Evolutionary conservation across 2,329 filamentous ascomycete species (phyloP), one percentile per base, ranked within the genome.

Genomic region (Penicillium sp.): DNA sequence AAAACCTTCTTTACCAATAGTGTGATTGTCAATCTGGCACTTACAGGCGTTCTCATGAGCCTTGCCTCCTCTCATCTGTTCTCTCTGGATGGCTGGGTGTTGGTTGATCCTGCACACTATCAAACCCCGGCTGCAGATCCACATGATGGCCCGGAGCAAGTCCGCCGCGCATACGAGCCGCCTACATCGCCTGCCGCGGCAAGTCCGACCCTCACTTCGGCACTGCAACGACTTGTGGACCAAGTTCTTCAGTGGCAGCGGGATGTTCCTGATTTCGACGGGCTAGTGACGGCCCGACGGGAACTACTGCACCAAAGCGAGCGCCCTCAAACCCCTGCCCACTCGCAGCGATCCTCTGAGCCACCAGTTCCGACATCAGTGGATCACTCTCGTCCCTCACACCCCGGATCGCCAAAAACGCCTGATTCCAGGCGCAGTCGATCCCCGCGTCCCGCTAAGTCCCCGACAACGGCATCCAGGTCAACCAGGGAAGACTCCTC

Each of bases 1-100:
- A 75, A 82, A 30, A 81, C 75, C 0, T 98, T 96, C 56, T 87
- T 95, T 52, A 75, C 85, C 4, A 98, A 98, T 53, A 82, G 87
- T 2, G 80, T 96, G 2, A 87, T 95, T 52, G 89, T 85, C 2
- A 98, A 98, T 51, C 69, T 98, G 3, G 84, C 84, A 0, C 72
- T 95, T 1, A 96, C 90, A 0, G 85, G 93, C 54, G 77, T 84
- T 1, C 72, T 96, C 29, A 76, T 93, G 17, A 84, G 86, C 48
- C 71, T 98, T 27, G 85, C 85, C 8, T 80, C 85, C 1, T 96
- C 92, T 52, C 84, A 87, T 4, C 84, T 85, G 46, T 82, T 95
- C 56, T 79, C 81, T 13, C 73, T 95, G 9, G 87, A 95, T 56
- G 84, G 85, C n/a, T 98, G 92, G 90, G 69, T 96, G 18, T 70